These are phyloP conservation scores for Solanum hybrid DNA, from an alignment of 305 asterid species.

Conservation along the genomic window DNA sequence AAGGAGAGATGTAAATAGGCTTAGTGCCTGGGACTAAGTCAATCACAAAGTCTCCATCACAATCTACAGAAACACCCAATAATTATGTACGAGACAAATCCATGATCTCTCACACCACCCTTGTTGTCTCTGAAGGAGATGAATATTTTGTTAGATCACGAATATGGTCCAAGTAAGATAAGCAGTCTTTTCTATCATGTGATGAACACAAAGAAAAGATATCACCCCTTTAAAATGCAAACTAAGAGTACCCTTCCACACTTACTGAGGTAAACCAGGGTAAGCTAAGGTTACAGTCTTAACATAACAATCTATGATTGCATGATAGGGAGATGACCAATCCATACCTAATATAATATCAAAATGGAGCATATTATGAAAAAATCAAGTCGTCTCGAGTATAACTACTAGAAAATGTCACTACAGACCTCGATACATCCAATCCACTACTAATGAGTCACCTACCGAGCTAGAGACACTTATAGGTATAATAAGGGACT, in stretches of 20 bases:
- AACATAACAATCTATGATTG: background rate
- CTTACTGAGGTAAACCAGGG: background rate
- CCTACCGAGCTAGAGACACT: background rate
- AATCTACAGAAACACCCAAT: background rate
- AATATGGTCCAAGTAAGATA: background rate
- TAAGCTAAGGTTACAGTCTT: background rate
- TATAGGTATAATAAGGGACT: background rate
- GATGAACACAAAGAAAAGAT: background rate
- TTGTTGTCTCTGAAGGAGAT: background rate
- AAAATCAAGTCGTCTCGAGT: background rate
- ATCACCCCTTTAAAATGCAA: background rate
- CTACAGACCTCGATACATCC: background rate
- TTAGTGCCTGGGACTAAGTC: background rate
- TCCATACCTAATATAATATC: background rate
- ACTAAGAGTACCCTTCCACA: background rate
- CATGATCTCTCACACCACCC: background rate
- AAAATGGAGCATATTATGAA: background rate
- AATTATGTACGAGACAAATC: background rate
- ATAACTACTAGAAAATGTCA: background rate
- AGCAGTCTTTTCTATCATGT: background rate
- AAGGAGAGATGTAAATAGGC: background rate
- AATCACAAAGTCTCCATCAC: background rate
- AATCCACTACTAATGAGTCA: background rate
- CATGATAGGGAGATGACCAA: background rate
- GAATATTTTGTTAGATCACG: background rate